Evolutionary conservation across 129 eudicot species (phyloP).

Genomic region (Ambrosia trifida): DNA sequence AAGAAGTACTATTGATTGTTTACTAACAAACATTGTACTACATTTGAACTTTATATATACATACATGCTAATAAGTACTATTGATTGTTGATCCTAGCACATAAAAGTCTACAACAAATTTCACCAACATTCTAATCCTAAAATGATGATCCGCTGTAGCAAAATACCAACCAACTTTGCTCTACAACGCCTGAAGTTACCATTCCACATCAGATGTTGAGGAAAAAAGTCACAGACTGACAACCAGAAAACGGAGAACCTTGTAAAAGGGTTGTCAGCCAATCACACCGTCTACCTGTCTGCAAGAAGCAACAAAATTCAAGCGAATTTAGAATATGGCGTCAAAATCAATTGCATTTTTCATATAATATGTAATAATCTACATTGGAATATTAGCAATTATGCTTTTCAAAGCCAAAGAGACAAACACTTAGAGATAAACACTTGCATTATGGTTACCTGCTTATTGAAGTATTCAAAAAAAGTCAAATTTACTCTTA

Average conservation of each 20-base stretch:
- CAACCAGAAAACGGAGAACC: constrained; percentile 15
- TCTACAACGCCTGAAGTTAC: constrained; percentile 12
- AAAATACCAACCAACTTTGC: neutral
- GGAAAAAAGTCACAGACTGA: neutral
- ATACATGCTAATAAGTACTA: constrained; percentile 16
- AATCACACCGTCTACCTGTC: constrained; percentile 23
- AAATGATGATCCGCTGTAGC: constrained; percentile 1
- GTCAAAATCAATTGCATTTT: constrained; percentile 8
- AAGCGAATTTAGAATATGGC: neutral
- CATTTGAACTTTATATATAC: constrained; percentile 13
- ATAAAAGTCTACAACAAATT: constrained; percentile 27
- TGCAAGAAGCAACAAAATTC: constrained; percentile 17
- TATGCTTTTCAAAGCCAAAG: neutral
- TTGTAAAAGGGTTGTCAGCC: neutral
- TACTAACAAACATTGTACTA: constrained; percentile 18
- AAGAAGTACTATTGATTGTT: neutral
- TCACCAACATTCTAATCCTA: constrained; percentile 15
- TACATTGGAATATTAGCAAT: constrained; percentile 2
- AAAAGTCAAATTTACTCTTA: neutral
- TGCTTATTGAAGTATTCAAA: neutral
- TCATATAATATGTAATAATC: constrained; percentile 17
- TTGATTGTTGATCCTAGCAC: neutral
- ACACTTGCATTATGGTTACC: neutral
- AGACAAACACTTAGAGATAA: too few relatives aligned
- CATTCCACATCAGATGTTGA: neutral